Evolutionary conservation across 768 basidiomycete species (phyloP).

Genomic region (Mycena chlorophos): DNA sequence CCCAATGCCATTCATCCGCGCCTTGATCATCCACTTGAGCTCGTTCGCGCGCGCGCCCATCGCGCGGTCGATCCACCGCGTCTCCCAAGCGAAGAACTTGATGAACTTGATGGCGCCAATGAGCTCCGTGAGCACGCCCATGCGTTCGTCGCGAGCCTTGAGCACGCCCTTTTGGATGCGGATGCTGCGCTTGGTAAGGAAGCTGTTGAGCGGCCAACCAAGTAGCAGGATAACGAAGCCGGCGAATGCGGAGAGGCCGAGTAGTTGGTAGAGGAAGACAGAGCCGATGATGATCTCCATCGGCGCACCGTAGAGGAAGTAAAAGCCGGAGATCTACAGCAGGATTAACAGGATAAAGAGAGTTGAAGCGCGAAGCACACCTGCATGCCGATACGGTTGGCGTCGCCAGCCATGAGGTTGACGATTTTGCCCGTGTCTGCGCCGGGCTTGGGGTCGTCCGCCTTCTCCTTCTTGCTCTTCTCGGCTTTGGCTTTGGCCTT

Average conservation of each 20-base stretch:
- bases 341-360: background rate
- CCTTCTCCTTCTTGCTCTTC: slow-evolving; percentile 41
- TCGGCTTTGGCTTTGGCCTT: slow-evolving; percentile 34
- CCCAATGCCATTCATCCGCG: slow-evolving; percentile 57
- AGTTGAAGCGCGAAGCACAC: slow-evolving; percentile 29
- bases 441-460: slow-evolving; percentile 64
- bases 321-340: background rate
- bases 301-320: slow-evolving; percentile 14
- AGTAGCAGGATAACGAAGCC: slow-evolving; percentile 67
- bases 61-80: slow-evolving; percentile 67
- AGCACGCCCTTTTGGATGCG: slow-evolving; percentile 64
- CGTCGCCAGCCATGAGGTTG: slow-evolving; percentile 83
- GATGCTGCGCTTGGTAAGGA: slow-evolving; percentile 59
- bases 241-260: slow-evolving; percentile 71
- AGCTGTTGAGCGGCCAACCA: slow-evolving; percentile 73
- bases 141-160: slow-evolving; percentile 70
- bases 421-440: slow-evolving; percentile 91
- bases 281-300: slow-evolving; percentile 20
- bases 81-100: slow-evolving; percentile 71
- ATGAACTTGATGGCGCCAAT: slow-evolving; percentile 55
- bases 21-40: slow-evolving; percentile 75
- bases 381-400: slow-evolving; percentile 47
- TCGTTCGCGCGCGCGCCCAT: slow-evolving; percentile 66
- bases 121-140: slow-evolving; percentile 77
- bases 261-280: slow-evolving; percentile 34